Conservation (phyloP, 2,329 filamentous ascomycete genomes). For the Colletotrichum plurivorum region DNA sequence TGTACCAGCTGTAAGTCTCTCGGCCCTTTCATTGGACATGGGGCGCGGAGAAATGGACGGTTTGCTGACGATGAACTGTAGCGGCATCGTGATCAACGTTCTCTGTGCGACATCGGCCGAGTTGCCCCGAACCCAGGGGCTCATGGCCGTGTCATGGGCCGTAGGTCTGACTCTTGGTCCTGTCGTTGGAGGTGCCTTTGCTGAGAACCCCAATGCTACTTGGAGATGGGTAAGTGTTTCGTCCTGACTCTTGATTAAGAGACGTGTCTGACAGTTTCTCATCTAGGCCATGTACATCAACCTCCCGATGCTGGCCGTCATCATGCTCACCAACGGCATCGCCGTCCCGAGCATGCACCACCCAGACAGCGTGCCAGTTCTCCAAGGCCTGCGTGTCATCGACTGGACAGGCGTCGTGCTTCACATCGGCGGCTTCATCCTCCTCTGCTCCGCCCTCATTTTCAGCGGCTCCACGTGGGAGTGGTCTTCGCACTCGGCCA, state of each 20-base stretch:
- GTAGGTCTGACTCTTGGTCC: constrained; percentile 44
- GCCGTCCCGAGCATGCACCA: constrained; percentile 56
- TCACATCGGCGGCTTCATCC: constrained; percentile 50
- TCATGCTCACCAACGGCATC: constrained; percentile 58
- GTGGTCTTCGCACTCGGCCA: constrained; percentile 61
- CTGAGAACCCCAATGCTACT: constrained; percentile 51
- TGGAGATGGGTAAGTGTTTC: constrained; percentile 63
- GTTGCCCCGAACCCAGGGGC: constrained; percentile 44
- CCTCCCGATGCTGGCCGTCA: constrained; percentile 56
- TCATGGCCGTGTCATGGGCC: constrained; percentile 47
- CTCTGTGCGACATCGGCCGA: constrained; percentile 44
- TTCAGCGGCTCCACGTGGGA: constrained; percentile 65
- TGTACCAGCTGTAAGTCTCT: constrained; percentile 49
- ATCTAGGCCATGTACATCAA: constrained; percentile 65
- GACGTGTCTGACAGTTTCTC: neutral
- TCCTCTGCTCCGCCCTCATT: constrained; percentile 61
- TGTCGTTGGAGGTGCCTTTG: constrained; percentile 50
- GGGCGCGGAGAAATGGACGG: fast-evolving
- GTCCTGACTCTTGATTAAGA: too few species aligned
- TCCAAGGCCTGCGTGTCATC: constrained; percentile 43
- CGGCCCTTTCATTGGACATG: neutral
- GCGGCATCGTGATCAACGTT: constrained; percentile 41
- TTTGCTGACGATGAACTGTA: neutral
- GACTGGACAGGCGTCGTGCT: constrained; percentile 51
- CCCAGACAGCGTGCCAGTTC: constrained; percentile 40